Percentiles rank a stretch among this genome's conserved stretches.
These are phyloP conservation scores for Aegilops speltoides DNA, from an alignment of 176 grass and related monocot genomes.

Conservation along the genomic window DNA sequence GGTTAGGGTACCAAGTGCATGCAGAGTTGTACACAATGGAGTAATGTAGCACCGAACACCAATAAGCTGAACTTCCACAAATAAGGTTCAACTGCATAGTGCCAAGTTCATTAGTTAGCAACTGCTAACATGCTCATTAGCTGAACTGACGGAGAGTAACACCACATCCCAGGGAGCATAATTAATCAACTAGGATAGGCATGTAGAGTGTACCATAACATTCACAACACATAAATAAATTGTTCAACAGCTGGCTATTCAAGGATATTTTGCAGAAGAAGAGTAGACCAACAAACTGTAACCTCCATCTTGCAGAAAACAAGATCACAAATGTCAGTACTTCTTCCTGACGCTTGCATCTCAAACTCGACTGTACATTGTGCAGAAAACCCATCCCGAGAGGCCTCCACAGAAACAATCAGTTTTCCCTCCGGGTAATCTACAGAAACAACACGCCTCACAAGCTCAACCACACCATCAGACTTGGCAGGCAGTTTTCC, in stretches of 20 bases:
- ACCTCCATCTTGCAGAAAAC: constrained; percentile 1
- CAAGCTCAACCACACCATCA: neutral
- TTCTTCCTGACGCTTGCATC: neutral
- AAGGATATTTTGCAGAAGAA: neutral
- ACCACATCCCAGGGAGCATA: neutral
- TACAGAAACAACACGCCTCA: neutral
- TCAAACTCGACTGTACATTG: neutral
- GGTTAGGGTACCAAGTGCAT: too few species aligned
- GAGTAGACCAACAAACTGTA: neutral
- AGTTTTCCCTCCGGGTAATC: neutral
- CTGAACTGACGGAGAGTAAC: neutral
- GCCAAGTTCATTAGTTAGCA: neutral
- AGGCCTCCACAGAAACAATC: neutral
- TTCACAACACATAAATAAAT: neutral
- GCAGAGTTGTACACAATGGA: too few species aligned
- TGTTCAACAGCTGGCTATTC: neutral
- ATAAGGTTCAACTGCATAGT: too few species aligned
- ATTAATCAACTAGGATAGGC: neutral
- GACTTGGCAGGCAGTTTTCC: neutral
- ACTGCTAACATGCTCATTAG: neutral
- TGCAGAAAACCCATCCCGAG: neutral
- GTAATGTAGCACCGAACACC: too few species aligned
- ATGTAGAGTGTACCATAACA: neutral
- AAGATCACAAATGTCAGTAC: neutral
- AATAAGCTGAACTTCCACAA: too few species aligned